Evolutionary conservation across 2,329 filamentous ascomycete species (phyloP), one percentile per base, ranked within the genome.

Genomic region (Cordyceps militaris): DNA sequence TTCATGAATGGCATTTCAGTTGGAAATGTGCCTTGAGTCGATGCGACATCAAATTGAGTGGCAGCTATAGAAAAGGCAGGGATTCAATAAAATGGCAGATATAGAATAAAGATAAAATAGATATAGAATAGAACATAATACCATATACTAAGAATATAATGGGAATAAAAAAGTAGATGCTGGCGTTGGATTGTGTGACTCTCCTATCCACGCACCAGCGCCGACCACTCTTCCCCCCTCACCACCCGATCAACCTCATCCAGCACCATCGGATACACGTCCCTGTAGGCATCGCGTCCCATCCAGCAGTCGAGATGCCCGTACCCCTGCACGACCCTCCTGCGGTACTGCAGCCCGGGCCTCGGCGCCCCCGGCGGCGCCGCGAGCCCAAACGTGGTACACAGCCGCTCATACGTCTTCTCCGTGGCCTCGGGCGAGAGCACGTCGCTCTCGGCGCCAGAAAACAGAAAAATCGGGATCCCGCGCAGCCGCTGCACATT

Each of bases 271-370:
- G 82, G 82, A 64, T 78, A 85, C 28, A 86, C 79, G 64, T 85
- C 83, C 65, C 73, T 77, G 74, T 78, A 82, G 3, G 81, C 79
- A 57, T 80, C 76, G 44, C 78, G 73, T 4, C 82, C 81, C 79
- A 85, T 85, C 80, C 80, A 85, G 64, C 78, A 79, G 71, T 85
- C 82, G 40, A 85, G 67, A 65, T 85, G 82, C 3, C 82, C 81
- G 65, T 85, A 85, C 14, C 79, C 79, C 1, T 77, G 76, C 5
- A 85, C 73, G 4, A 84, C 78, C 32, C 73, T 67, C 11, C 82
- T 71, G 36, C 73, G 70, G 66, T 84, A 85, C 63, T 76, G 69
- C 14, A 76, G 66, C 7, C 69, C 70, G 10, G 65, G 64, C 19
- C 10, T 52, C 55, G 1, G 61, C 62, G 24, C 65, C 67, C 34